These are phyloP conservation scores for Elsinoe fawcettii DNA, from an alignment of 2,329 filamentous ascomycete species.

Conservation along the genomic window DNA sequence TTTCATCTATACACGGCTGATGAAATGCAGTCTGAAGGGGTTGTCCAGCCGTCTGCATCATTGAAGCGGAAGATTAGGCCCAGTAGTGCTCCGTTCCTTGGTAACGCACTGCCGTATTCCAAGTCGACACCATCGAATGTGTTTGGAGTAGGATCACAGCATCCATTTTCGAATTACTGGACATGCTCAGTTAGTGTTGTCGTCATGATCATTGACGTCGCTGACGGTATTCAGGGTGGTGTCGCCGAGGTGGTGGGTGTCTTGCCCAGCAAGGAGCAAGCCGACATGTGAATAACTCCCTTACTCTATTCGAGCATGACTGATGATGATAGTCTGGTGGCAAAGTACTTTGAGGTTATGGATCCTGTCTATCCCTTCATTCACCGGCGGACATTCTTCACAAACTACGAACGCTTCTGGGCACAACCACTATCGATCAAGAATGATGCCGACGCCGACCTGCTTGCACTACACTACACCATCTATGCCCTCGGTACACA, in stretches of 20 bases:
- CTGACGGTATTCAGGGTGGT: slow-evolving; percentile 50
- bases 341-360: slow-evolving; percentile 51
- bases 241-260: slow-evolving; percentile 68
- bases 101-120: slow-evolving; percentile 67
- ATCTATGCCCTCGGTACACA: slow-evolving; percentile 73
- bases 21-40: slow-evolving; percentile 2
- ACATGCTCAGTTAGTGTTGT: slow-evolving; percentile 40
- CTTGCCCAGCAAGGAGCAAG: slow-evolving; percentile 66
- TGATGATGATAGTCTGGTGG: slow-evolving; percentile 36
- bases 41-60: background rate
- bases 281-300: too few species aligned
- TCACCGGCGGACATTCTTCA: slow-evolving; percentile 65
- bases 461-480: slow-evolving; percentile 66
- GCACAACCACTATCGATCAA: slow-evolving; percentile 51
- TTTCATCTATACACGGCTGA: background rate
- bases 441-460: slow-evolving; percentile 55
- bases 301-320: too few species aligned
- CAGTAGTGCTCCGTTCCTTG: slow-evolving; percentile 42
- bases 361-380: slow-evolving; percentile 78
- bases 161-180: slow-evolving; percentile 80
- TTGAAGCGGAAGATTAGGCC: slow-evolving; percentile 6
- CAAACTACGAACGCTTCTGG: slow-evolving; percentile 75
- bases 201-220: background rate
- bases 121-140: slow-evolving; percentile 65
- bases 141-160: slow-evolving; percentile 71